Conservation (phyloP, 768 basidiomycete species). For the Gelatoporia subvermispora region DNA sequence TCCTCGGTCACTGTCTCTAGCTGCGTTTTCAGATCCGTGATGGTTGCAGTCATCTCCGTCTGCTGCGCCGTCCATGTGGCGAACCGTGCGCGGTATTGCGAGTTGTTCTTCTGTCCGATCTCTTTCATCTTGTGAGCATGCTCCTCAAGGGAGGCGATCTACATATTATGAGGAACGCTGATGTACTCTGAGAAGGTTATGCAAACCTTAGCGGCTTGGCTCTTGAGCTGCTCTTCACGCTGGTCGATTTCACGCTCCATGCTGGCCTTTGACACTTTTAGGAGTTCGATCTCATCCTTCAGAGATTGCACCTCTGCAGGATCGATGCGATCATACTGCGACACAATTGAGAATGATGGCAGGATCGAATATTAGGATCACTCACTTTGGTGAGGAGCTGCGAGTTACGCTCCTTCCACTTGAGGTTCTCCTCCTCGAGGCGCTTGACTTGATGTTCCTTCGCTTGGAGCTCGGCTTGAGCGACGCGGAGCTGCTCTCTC, state of each 20-base stretch:
- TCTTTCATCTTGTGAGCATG: conserved; percentile 9
- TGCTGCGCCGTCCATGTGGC: conserved; percentile 9
- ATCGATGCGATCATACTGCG: conserved; percentile 82
- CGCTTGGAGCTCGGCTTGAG: conserved; percentile 72
- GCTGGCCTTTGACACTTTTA: conserved; percentile 26
- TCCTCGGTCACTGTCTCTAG: conserved; percentile 20
- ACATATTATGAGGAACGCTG: neutral
- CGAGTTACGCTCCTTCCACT: conserved; percentile 81
- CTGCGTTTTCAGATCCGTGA: conserved; percentile 17
- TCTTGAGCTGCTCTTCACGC: conserved; percentile 4
- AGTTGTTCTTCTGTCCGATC: conserved; percentile 22
- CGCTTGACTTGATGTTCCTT: conserved; percentile 60
- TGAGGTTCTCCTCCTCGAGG: conserved; percentile 70
- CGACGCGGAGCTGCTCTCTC: conserved; percentile 61
- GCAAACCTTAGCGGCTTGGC: conserved; percentile 17
- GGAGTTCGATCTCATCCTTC: conserved; percentile 61
- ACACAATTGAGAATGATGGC: neutral
- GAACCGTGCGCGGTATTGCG: conserved; percentile 17
- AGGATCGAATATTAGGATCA: neutral
- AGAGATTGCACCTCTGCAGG: conserved; percentile 78
- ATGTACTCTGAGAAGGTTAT: neutral
- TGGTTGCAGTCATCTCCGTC: conserved; percentile 12
- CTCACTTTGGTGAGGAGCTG: conserved; percentile 76
- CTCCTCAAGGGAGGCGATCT: conserved; percentile 12
- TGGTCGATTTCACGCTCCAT: conserved; percentile 10